These are phyloP conservation scores for Tremella yokohamensis DNA, from an alignment of 768 basidiomycete species.

Conservation along the genomic window DNA sequence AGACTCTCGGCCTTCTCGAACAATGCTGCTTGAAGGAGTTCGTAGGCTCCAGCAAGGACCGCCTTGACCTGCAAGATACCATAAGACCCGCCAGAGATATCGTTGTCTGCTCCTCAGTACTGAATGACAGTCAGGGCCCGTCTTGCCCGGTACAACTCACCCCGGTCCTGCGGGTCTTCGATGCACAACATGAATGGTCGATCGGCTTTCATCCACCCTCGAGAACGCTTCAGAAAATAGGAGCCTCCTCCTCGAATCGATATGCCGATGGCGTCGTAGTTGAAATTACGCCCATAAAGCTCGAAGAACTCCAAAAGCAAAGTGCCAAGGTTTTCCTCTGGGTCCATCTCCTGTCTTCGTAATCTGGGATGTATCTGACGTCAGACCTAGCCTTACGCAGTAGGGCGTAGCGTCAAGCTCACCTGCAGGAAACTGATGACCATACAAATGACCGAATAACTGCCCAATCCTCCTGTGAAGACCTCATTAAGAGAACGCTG, in stretches of 20 bases:
- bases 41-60: conserved; percentile 72
- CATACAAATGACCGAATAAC: conserved; percentile 89
- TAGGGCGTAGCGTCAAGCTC: conserved; percentile 16
- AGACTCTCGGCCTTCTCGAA: conserved; percentile 62
- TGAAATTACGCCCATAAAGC: conserved; percentile 86
- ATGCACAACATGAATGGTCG: conserved; percentile 64
- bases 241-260: conserved; percentile 80
- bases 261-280: conserved; percentile 84
- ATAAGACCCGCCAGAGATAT: conserved; percentile 85
- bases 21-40: conserved; percentile 66
- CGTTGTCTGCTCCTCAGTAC: conserved; percentile 63
- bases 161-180: conserved; percentile 85
- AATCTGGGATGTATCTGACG: conserved; percentile 88
- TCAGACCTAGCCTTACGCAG: conserved; percentile 7
- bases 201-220: conserved; percentile 70
- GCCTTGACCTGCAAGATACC: conserved; percentile 74
- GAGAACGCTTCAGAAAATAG: conserved; percentile 75
- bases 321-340: conserved; percentile 84
- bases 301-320: conserved; percentile 96
- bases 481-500: conserved; percentile 96
- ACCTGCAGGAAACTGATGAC: conserved; percentile 91
- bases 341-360: conserved; percentile 78
- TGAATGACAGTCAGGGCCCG: not conserved
- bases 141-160: conserved; percentile 57
- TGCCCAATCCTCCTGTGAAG: conserved; percentile 90